Evolutionary conservation across 1,284 basidiomycete genomes (phyloP).

Genomic region (Ganoderma multipileum): DNA sequence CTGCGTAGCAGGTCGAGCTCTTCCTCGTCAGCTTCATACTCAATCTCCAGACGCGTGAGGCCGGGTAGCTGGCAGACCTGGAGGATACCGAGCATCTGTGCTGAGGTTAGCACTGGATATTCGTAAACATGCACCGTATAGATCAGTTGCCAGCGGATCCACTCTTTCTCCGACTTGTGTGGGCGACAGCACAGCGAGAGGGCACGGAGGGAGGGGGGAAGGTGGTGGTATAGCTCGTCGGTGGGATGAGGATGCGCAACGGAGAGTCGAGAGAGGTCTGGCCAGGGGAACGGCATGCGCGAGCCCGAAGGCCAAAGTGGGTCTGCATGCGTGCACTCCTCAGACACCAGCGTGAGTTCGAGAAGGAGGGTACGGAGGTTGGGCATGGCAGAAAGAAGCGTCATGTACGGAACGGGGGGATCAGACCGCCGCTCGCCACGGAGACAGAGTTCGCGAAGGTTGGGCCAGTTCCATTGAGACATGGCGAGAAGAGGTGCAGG

Average conservation of each 20-base stretch:
- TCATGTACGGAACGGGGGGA: not conserved
- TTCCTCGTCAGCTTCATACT: not conserved
- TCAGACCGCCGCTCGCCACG: not conserved
- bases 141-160: not conserved
- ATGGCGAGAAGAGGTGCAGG: not conserved
- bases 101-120: not conserved
- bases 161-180: not conserved
- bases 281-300: not conserved
- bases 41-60: not conserved
- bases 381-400: not conserved
- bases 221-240: not conserved
- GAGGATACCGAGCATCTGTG: not conserved
- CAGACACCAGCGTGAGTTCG: not conserved
- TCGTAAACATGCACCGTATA: not conserved
- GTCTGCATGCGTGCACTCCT: not conserved
- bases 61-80: not conserved
- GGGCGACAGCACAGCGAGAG: not conserved
- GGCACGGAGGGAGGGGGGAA: not conserved
- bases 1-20: not conserved
- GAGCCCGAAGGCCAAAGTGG: not conserved
- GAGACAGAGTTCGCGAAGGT: not conserved
- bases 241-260: conserved; percentile 6
- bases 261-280: not conserved
- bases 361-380: not conserved
- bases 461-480: not conserved